A percentile compares a stretch with the other conserved stretches of the same genome.
Conservation (phyloP, 192 early-diverging fungal species). For the Podochytrium sp. region DNA sequence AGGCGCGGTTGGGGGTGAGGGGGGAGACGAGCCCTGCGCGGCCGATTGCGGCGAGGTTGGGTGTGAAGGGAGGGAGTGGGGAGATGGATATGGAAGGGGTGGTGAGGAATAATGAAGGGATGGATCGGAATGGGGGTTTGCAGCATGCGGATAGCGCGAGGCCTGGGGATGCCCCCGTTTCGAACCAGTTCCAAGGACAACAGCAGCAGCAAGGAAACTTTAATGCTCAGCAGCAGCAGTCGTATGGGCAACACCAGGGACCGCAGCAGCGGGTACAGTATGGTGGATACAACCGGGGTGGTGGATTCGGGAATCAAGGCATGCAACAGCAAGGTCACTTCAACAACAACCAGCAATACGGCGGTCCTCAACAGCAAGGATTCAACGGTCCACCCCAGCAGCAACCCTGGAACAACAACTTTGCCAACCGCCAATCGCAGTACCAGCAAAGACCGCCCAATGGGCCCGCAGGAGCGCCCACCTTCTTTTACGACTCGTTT, state of each 20-base stretch:
- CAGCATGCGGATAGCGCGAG: too few species aligned
- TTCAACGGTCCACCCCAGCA: not conserved
- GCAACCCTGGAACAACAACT: not conserved
- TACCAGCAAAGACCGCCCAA: not conserved
- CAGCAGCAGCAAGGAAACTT: not conserved
- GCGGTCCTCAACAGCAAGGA: too few species aligned
- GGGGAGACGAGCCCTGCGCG: too few species aligned
- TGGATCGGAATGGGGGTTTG: not conserved
- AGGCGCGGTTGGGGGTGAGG: not conserved
- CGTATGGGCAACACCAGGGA: not conserved
- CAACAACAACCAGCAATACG: not conserved
- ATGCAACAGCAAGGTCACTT: not conserved
- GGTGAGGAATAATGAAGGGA: not conserved
- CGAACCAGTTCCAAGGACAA: not conserved
- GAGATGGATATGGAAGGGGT: not conserved
- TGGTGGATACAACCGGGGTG: not conserved
- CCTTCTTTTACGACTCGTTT: not conserved
- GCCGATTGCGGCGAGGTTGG: not conserved
- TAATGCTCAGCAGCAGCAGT: not conserved
- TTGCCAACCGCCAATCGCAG: not conserved
- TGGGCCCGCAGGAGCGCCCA: not conserved
- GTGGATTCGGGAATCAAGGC: not conserved
- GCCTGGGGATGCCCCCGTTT: too few species aligned
- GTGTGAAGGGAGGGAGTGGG: not conserved
- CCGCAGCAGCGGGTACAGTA: constrained; percentile 8